Conservation (phyloP, 352 stramenopile species). For the Pythium insidiosum region DNA sequence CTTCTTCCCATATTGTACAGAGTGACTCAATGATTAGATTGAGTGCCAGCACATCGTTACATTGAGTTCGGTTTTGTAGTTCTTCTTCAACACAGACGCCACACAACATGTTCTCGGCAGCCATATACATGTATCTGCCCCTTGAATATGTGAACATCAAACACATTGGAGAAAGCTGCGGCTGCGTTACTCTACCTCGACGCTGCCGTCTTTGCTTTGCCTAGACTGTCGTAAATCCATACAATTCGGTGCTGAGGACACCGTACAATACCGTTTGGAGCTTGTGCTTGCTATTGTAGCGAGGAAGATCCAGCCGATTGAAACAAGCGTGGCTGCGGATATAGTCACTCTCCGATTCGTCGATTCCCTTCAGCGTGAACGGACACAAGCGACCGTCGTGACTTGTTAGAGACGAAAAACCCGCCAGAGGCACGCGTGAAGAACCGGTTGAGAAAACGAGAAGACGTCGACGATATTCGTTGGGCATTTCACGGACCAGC, state of each 20-base stretch:
- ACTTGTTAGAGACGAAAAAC: slow-evolving; percentile 19
- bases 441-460: slow-evolving; percentile 33
- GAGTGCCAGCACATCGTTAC: too few species aligned
- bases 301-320: slow-evolving; percentile 91
- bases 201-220: too few species aligned
- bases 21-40: too few species aligned
- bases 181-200: too few species aligned
- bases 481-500: slow-evolving; percentile 45
- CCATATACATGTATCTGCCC: too few species aligned
- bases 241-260: slow-evolving; percentile 46
- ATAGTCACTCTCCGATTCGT: slow-evolving; percentile 7
- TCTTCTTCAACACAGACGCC: too few species aligned
- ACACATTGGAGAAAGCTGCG: too few species aligned
- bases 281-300: slow-evolving; percentile 89
- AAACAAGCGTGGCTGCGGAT: slow-evolving; percentile 71
- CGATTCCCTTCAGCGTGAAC: slow-evolving; percentile 19
- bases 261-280: slow-evolving; percentile 52
- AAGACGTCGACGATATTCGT: slow-evolving; percentile 16
- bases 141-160: too few species aligned
- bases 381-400: slow-evolving; percentile 21
- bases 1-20: too few species aligned
- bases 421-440: slow-evolving; percentile 20
- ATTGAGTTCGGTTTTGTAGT: too few species aligned
- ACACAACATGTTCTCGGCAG: too few species aligned
- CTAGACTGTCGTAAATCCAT: slow-evolving; percentile 68